A percentile compares a stretch with the other conserved stretches of the same genome.
phyloP scores from a whole-genome alignment of 305 asterid genomes.

The Rubia balearica region DNA sequence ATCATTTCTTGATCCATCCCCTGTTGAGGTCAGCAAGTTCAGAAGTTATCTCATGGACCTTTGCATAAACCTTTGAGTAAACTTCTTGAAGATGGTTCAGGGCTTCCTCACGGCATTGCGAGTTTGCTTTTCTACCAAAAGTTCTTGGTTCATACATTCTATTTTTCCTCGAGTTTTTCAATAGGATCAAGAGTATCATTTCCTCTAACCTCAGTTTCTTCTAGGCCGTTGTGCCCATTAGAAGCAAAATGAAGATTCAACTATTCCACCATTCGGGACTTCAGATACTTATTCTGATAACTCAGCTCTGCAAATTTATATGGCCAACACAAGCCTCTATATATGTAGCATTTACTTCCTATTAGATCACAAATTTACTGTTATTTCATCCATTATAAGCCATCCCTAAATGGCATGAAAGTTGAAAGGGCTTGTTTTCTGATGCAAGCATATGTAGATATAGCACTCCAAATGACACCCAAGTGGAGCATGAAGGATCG shows the following conservation, averaged over 20 bases:
- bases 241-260: constrained; percentile 33
- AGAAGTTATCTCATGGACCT: constrained; percentile 61
- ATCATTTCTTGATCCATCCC: constrained; percentile 83
- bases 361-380: constrained; percentile 19
- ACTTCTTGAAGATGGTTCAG: constrained; percentile 72
- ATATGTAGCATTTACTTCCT: constrained; percentile 21
- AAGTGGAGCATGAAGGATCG: background rate
- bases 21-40: constrained; percentile 84
- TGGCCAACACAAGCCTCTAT: too few relatives aligned
- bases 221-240: too few relatives aligned
- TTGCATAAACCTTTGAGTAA: constrained; percentile 47
- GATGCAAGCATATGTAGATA: background rate
- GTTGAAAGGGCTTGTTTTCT: background rate
- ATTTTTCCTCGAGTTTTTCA: constrained; percentile 48
- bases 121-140: constrained; percentile 80
- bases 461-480: background rate
- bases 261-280: constrained; percentile 60
- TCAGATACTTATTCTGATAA: constrained; percentile 81
- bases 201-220: constrained; percentile 24
- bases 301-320: constrained; percentile 67
- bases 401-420: constrained; percentile 9
- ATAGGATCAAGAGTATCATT: constrained; percentile 27
- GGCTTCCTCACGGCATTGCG: constrained; percentile 95
- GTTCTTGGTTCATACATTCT: constrained; percentile 57
- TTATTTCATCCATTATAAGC: constrained; percentile 23